Evolutionary conservation across 2,329 filamentous ascomycete species (phyloP).

Genomic region (Fusarium humuli): DNA sequence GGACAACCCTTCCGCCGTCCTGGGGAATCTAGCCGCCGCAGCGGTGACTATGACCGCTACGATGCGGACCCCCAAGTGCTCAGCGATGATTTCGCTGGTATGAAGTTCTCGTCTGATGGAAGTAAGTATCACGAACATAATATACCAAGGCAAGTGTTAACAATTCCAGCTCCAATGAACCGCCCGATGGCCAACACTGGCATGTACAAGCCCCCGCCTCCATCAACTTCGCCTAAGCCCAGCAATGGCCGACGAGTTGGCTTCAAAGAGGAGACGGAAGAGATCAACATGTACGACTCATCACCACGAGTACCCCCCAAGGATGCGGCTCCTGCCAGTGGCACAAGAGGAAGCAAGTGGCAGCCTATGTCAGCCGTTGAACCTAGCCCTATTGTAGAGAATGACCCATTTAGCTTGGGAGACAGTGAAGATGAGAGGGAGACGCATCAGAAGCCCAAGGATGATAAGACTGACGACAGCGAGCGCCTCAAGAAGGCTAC

Average conservation of each 20-base stretch:
- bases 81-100: conserved; percentile 86
- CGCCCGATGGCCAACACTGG: conserved; percentile 80
- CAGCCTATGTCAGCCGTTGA: conserved; percentile 88
- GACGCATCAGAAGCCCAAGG: conserved; percentile 65
- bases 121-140: conserved; percentile 59
- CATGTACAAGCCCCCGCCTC: conserved; percentile 77
- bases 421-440: conserved; percentile 94
- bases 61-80: conserved; percentile 94
- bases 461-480: conserved; percentile 65
- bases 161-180: conserved; percentile 53
- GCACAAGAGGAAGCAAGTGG: conserved; percentile 89
- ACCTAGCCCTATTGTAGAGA: conserved; percentile 85
- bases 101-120: conserved; percentile 71
- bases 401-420: conserved; percentile 95
- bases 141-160: conserved; percentile 27
- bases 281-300: conserved; percentile 80
- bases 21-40: conserved; percentile 74
- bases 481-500: conserved; percentile 75
- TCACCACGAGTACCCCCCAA: conserved; percentile 68
- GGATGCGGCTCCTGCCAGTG: conserved; percentile 59
- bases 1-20: conserved; percentile 60
- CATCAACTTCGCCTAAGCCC: conserved; percentile 63
- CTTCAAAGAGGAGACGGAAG: conserved; percentile 75
- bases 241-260: conserved; percentile 65
- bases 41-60: conserved; percentile 90